Conservation (phyloP, 148 eudicot genomes). For the Polygonum maritimum region DNA sequence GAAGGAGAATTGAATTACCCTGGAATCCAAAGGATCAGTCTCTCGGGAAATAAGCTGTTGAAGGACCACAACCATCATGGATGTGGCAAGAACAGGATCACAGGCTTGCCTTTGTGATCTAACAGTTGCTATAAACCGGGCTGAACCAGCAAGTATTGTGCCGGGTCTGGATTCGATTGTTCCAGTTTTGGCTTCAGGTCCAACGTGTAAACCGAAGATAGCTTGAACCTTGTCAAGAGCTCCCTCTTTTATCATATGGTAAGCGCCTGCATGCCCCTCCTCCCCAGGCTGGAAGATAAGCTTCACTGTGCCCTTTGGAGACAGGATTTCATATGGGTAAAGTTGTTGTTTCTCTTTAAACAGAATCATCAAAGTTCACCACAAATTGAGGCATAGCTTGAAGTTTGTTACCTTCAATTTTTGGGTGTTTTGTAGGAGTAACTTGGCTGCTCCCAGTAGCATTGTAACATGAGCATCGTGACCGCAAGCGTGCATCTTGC, state of each 20-base stretch:
- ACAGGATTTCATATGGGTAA: conserved; percentile 29
- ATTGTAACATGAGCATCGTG: conserved; percentile 91
- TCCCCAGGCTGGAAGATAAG: conserved; percentile 40
- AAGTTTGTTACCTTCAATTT: background rate
- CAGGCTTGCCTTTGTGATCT: background rate
- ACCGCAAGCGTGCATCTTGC: conserved; percentile 89
- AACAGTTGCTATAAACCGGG: conserved; percentile 1
- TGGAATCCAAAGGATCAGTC: conserved; percentile 51
- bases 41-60: conserved; percentile 78
- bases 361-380: background rate
- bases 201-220: conserved; percentile 9
- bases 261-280: conserved; percentile 38
- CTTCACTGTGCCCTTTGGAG: conserved; percentile 29
- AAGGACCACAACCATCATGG: conserved; percentile 33
- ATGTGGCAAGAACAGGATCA: background rate
- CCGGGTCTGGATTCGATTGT: background rate
- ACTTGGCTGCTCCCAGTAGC: conserved; percentile 92
- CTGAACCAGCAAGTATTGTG: background rate
- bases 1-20: conserved; percentile 35
- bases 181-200: background rate
- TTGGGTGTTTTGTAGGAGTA: conserved; percentile 37
- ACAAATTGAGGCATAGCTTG: background rate
- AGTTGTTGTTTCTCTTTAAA: conserved; percentile 19
- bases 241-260: conserved; percentile 37
- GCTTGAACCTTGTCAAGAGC: conserved; percentile 28